Conservation (phyloP, 805 yeast species). For the Starmerella sirachaensis region DNA sequence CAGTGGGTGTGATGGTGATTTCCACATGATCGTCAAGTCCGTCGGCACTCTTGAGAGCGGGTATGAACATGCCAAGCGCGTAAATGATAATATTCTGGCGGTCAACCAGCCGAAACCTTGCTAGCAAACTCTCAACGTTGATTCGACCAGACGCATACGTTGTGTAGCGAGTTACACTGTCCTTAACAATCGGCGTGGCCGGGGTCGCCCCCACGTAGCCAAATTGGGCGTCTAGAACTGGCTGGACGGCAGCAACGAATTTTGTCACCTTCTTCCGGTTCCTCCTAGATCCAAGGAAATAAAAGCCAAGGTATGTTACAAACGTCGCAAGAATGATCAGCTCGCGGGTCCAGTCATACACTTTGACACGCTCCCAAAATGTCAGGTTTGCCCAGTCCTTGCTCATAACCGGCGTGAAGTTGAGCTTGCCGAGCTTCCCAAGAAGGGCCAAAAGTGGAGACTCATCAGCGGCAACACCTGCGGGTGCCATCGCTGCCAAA, state of each 20-base stretch:
- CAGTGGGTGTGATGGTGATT: slow-evolving; percentile 45
- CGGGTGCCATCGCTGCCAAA: slow-evolving; percentile 1
- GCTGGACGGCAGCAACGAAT: slow-evolving; percentile 40
- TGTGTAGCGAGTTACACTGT: slow-evolving; percentile 47
- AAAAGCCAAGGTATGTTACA: slow-evolving; percentile 38
- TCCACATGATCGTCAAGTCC: slow-evolving; percentile 46
- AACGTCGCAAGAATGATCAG: slow-evolving; percentile 42
- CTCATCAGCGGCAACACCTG: slow-evolving; percentile 2
- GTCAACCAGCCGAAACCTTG: slow-evolving; percentile 54
- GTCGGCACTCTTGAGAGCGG: slow-evolving; percentile 39
- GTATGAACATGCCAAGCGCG: slow-evolving; percentile 49
- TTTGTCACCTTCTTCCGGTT: slow-evolving; percentile 46
- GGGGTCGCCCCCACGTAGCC: slow-evolving; percentile 51
- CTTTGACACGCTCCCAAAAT: slow-evolving; percentile 42
- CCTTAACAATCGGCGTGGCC: slow-evolving; percentile 39
- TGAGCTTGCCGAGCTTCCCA: neutral
- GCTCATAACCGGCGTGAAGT: slow-evolving; percentile 8
- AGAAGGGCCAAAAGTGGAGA: neutral
- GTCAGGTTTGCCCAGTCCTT: slow-evolving; percentile 46
- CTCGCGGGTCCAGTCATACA: slow-evolving; percentile 74
- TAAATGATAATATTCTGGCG: slow-evolving; percentile 70
- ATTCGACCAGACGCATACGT: slow-evolving; percentile 84
- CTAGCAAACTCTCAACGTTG: slow-evolving; percentile 51
- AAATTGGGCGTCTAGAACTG: slow-evolving; percentile 54
- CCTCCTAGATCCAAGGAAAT: slow-evolving; percentile 45